A percentile compares a stretch with the other conserved stretches of the same genome.
phyloP scores from a whole-genome alignment of 345 rosid species.

The Sisymbrium irio region DNA sequence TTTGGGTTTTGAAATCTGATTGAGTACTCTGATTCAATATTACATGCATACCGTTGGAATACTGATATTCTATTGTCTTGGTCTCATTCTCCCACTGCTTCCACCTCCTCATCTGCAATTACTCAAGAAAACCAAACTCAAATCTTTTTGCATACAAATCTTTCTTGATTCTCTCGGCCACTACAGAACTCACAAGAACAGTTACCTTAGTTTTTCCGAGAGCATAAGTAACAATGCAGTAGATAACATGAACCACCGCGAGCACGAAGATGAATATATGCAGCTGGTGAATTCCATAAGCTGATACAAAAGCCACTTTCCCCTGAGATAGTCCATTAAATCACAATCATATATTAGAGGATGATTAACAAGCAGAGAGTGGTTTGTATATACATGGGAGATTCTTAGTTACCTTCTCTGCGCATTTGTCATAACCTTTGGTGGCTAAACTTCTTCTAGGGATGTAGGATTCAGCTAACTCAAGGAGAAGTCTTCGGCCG shows the following conservation, averaged over 20 bases:
- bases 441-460: slow-evolving; percentile 52
- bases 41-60: slow-evolving; percentile 55
- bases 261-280: slow-evolving; percentile 87
- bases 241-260: slow-evolving; percentile 76
- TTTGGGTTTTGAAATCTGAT: not conserved
- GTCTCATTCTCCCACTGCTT: slow-evolving; percentile 88
- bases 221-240: slow-evolving; percentile 70
- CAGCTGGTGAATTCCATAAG: slow-evolving; percentile 87
- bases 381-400: not conserved
- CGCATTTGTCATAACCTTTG: slow-evolving; percentile 48
- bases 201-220: slow-evolving; percentile 83
- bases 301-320: slow-evolving; percentile 77
- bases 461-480: slow-evolving; percentile 34
- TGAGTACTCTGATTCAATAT: not conserved
- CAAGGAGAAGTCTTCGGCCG: slow-evolving; percentile 44
- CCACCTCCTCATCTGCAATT: slow-evolving; percentile 78
- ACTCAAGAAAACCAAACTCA: not conserved
- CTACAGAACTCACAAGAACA: not conserved
- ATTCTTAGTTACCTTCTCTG: slow-evolving; percentile 37
- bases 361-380: not conserved
- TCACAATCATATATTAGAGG: not conserved
- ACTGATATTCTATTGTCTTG: slow-evolving; percentile 71
- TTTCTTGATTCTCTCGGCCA: not conserved
- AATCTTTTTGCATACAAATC: not conserved
- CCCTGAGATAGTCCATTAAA: slow-evolving; percentile 47